Base-by-base conservation (phyloP, 2,329 filamentous ascomycete species). In the Cladosporium sp. region DNA sequence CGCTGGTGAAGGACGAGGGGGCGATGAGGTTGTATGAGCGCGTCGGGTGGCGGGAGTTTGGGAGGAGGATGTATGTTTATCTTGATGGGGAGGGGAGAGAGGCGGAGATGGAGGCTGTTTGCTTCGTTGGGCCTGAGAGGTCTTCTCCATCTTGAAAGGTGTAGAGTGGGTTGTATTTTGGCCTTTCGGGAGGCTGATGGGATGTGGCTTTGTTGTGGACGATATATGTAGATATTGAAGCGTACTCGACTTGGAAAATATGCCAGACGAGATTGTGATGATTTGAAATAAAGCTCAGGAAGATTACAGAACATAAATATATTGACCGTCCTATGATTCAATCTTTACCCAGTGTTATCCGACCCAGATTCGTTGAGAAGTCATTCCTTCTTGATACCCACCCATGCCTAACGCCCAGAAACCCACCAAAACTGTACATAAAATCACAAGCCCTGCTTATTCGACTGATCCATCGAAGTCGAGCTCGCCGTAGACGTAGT, bases 401-500 rank as follows among this genome's bases (percentile, higher is more conserved):
- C 40, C 40, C 40, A 46, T 46, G 40, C 40, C n/a, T 21, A 46
- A 46, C 40, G 40, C 40, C 40, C n/a, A 46, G n/a, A 46, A 46
- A 46, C 40, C n/a, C 40, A 3, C 40, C 40, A 21, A 23, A n/a
- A 46, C 40, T 46, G 8, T 46, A 46, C 40, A 46, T 21, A 21
- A 8, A 46, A 55, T 44, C 49, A 31, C 49, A 62, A 29, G 2
- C 46, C 60, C 33, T 62, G 29, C 33, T 62, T 62, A 5, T 40
- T 28, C 31, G 12, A 31, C 26, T 23, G 14, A 8, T 11, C 5
- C 8, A 18, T n/a, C 21, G 49, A 35, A 5, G 46, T 53, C 1
- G 60, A 40, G 14, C 31, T 44, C 21, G 31, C 14, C 7, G 60
- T 28, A n/a, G 46, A 26, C 28, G 78, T 79, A 8, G 75, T 83